phyloP scores from a whole-genome alignment of 2,329 filamentous ascomycete genomes.

The Ophiostoma populinum region DNA sequence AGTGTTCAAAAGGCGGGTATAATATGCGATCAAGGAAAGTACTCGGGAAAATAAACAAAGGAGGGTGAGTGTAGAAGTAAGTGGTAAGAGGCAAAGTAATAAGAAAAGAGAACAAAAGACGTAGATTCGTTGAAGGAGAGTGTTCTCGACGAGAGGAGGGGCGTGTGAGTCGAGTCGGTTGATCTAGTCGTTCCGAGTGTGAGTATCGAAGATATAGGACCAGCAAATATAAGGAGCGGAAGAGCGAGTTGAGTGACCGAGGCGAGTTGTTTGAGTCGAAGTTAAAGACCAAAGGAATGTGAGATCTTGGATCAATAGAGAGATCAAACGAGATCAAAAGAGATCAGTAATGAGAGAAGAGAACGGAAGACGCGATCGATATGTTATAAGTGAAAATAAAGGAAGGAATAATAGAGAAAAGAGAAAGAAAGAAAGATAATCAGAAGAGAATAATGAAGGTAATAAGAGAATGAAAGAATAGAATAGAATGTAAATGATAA shows the following conservation, averaged over 20 bases:
- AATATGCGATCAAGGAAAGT: no score
- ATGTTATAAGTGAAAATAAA: slow-evolving; percentile 18
- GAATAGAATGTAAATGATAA: neutral
- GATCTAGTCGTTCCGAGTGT: slow-evolving; percentile 2
- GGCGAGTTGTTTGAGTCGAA: slow-evolving; percentile 3
- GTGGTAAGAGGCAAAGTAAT: neutral
- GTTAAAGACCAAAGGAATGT: neutral
- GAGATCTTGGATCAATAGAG: neutral
- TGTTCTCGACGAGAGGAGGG: slow-evolving; percentile 1
- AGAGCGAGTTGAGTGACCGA: neutral
- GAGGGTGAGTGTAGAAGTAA: slow-evolving; percentile 2
- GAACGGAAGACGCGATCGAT: slow-evolving; percentile 4
- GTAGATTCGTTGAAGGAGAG: neutral
- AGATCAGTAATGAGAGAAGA: neutral
- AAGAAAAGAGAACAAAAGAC: neutral
- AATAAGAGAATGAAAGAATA: neutral
- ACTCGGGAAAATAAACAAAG: slow-evolving; percentile 4
- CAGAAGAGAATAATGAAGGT: neutral
- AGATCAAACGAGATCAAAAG: neutral
- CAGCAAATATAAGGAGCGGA: slow-evolving; percentile 3
- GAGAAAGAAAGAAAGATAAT: slow-evolving; percentile 19
- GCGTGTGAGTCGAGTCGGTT: no score
- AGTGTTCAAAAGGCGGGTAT: no score
- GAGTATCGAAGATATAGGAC: slow-evolving; percentile 1
- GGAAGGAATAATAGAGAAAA: slow-evolving; percentile 11